phyloP scores from a whole-genome alignment of 2,329 filamentous ascomycete genomes.

The Dendryphion nanum region DNA sequence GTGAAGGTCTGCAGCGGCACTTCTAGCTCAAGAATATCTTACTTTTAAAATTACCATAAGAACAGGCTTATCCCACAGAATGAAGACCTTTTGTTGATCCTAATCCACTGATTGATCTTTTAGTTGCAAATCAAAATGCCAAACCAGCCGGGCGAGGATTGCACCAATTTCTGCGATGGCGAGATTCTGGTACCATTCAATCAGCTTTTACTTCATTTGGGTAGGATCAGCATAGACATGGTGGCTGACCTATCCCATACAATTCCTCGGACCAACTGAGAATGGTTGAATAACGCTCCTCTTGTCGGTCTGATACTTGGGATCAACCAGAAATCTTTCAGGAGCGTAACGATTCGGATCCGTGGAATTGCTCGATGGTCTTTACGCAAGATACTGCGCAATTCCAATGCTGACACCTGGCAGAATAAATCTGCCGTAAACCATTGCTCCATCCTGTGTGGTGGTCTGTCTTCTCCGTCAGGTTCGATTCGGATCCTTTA shows the following conservation, averaged over 20 bases:
- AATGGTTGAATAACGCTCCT: conserved; percentile 10
- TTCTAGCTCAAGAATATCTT: too few species aligned
- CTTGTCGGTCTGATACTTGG: conserved; percentile 25
- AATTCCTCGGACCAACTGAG: conserved; percentile 1
- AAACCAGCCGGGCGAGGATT: background rate
- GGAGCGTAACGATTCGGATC: conserved; percentile 12
- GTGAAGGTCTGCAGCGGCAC: too few species aligned
- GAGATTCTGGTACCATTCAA: background rate
- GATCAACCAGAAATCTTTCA: conserved; percentile 13
- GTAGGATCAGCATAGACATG: too few species aligned
- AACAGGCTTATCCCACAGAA: background rate
- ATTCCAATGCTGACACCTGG: conserved; percentile 11
- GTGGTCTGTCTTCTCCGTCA: conserved; percentile 6
- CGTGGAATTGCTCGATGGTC: conserved; percentile 11
- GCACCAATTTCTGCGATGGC: background rate
- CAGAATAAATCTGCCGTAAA: conserved; percentile 13
- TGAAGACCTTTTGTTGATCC: background rate
- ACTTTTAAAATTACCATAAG: background rate
- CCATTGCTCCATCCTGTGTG: conserved; percentile 7
- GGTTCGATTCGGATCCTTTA: background rate
- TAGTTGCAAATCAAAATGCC: conserved; percentile 1
- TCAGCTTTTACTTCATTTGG: too few species aligned
- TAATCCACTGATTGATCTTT: conserved; percentile 5
- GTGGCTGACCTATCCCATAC: conserved; percentile 1
- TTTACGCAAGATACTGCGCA: conserved; percentile 14